Base-by-base conservation (phyloP, 345 rosid species). In the Erodium maritimum region DNA sequence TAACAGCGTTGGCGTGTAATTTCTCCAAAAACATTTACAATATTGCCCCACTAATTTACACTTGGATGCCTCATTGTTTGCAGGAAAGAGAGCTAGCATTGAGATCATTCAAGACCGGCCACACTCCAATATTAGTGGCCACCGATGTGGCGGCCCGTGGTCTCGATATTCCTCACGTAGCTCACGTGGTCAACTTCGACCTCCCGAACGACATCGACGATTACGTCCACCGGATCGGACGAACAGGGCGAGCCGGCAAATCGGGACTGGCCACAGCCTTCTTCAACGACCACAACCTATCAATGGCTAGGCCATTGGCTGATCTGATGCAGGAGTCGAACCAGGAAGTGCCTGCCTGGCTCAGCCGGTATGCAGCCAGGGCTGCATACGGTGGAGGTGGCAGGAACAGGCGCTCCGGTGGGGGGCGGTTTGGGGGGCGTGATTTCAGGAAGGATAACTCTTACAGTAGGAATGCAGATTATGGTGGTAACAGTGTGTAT, bases 81-180 rank as follows among this genome's bases (percentile, higher is more conserved):
- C 69, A 72, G 76, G 76, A 72, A 68, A 72, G 76, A 61, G 76
- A 72, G 54, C 58, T 34, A 16, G 76, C 76, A 52, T 33, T 72
- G 72, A 52, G 72, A 4, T 68, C 72, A 29, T 72, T 72, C 51
- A 72, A 65, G 51, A 68, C 58, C 24, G 76, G 76, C 5, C 64
- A 61, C 19, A 65, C 72, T 0, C 76, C 76, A 19, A 72, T 72
- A 4, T 55, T 72, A 59, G 76, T 72, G 3, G 76, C 76, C 17
- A 72, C 76, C 7, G 76, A 72, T 19, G 76, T 72, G 17, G 76
- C 76, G 17, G 76, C 76, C 9, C 76, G 76, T 14, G 76, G 76
- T 21, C 76, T 72, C 20, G 76, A 72, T 42, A 72, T 72, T 4
- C 76, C 76, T 20, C 76, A 64, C 50, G 76, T 72, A 45, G 72